These are phyloP conservation scores for Chytriomyces sp. DNA, from an alignment of 192 early-diverging fungal genomes.

Conservation along the genomic window DNA sequence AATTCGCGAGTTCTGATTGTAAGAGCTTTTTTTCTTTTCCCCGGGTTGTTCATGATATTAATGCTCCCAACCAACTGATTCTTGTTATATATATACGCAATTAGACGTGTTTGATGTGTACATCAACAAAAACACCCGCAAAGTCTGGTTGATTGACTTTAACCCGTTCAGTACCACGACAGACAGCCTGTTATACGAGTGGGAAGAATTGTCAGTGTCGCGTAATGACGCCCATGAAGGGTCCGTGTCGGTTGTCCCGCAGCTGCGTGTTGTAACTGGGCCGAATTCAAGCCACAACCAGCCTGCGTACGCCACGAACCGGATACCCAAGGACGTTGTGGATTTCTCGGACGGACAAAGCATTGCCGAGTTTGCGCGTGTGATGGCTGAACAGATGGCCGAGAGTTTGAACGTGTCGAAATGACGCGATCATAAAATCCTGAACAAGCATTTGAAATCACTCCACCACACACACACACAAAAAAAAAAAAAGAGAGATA, in stretches of 20 bases:
- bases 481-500: no score
- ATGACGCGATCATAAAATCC: no score
- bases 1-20: slow-evolving; percentile 74
- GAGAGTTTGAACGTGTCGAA: not conserved
- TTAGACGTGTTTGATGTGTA: slow-evolving; percentile 92
- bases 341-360: slow-evolving; percentile 74
- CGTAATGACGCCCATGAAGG: not conserved
- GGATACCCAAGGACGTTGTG: slow-evolving; percentile 74
- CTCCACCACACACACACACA: no score
- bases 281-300: slow-evolving; percentile 22
- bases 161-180: slow-evolving; percentile 84
- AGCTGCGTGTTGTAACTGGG: not conserved
- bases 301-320: slow-evolving; percentile 67
- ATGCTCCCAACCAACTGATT: not conserved
- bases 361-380: slow-evolving; percentile 71
- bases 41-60: not conserved
- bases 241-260: slow-evolving; percentile 19
- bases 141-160: slow-evolving; percentile 86
- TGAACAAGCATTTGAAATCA: no score
- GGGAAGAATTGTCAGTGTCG: slow-evolving; percentile 70
- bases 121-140: slow-evolving; percentile 62
- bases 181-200: slow-evolving; percentile 82
- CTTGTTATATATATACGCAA: not conserved
- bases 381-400: slow-evolving; percentile 53
- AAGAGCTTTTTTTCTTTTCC: slow-evolving; percentile 35